Evolutionary conservation across 352 stramenopile genomes (phyloP).

Genomic region (Plasmopara muralis): DNA sequence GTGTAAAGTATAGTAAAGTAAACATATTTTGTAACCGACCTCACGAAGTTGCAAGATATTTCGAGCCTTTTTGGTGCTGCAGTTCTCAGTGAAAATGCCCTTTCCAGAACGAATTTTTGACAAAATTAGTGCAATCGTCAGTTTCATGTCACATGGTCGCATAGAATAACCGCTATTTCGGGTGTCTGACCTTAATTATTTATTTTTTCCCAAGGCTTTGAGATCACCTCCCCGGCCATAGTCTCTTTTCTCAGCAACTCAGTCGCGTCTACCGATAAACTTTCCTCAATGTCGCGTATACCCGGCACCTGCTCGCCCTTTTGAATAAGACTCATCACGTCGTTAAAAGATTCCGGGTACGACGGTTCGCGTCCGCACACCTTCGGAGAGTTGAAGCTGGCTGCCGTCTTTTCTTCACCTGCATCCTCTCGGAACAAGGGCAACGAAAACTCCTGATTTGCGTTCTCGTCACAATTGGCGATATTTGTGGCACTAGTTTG

Average conservation of each 20-base stretch:
- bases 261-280: constrained; percentile 53
- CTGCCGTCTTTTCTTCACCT: constrained; percentile 29
- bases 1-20: too few relatives aligned
- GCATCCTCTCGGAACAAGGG: constrained; percentile 1
- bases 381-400: constrained; percentile 14
- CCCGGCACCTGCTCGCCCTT: constrained; percentile 64
- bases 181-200: constrained; percentile 8
- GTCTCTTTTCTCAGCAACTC: constrained; percentile 20
- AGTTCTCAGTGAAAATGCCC: neutral
- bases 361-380: constrained; percentile 25
- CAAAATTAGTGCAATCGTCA: too few relatives aligned
- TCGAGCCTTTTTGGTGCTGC: too few relatives aligned
- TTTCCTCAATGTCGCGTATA: constrained; percentile 70
- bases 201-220: constrained; percentile 45
- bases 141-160: neutral
- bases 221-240: constrained; percentile 13
- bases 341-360: constrained; percentile 64
- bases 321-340: constrained; percentile 71
- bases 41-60: too few relatives aligned
- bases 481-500: constrained; percentile 35
- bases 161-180: too few relatives aligned
- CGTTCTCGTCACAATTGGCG: constrained; percentile 10
- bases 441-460: constrained; percentile 10
- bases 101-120: too few relatives aligned
- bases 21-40: too few relatives aligned